Evolutionary conservation across 2,329 filamentous ascomycete species (phyloP).

Genomic region (Aspergillus tubingensis): DNA sequence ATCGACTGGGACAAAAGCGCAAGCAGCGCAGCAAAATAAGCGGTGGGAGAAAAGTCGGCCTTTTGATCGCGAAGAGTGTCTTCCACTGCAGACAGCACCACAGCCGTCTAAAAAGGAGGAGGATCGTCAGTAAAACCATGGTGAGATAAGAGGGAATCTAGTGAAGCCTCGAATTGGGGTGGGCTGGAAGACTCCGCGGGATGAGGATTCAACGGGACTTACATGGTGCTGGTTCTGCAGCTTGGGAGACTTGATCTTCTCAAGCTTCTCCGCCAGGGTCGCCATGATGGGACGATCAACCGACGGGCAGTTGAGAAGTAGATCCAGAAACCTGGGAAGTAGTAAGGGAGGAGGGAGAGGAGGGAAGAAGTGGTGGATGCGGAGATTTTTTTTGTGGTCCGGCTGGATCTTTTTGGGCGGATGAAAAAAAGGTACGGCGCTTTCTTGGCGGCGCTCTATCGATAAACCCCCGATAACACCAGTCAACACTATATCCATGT

Average conservation of each 20-base stretch:
- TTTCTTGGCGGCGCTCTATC: slow-evolving; percentile 24
- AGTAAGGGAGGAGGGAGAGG: slow-evolving; percentile 26
- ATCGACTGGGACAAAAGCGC: slow-evolving; percentile 80
- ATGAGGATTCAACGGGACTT: slow-evolving; percentile 31
- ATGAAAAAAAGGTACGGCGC: slow-evolving; percentile 36
- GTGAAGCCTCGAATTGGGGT: background rate
- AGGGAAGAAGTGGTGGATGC: slow-evolving; percentile 29
- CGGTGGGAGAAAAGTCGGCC: slow-evolving; percentile 78
- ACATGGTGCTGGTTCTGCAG: slow-evolving; percentile 94
- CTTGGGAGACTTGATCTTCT: slow-evolving; percentile 96
- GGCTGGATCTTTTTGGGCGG: slow-evolving; percentile 23
- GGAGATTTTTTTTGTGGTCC: slow-evolving; percentile 30
- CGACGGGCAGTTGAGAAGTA: slow-evolving; percentile 29
- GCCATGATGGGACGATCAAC: slow-evolving; percentile 45
- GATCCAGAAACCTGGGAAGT: slow-evolving; percentile 15
- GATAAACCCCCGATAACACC: slow-evolving; percentile 20
- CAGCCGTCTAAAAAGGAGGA: slow-evolving; percentile 48
- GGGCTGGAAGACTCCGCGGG: slow-evolving; percentile 8
- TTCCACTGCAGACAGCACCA: slow-evolving; percentile 88
- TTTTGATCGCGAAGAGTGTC: slow-evolving; percentile 89
- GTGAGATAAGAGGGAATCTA: background rate
- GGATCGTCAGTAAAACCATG: slow-evolving; percentile 13
- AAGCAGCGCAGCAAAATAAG: slow-evolving; percentile 93
- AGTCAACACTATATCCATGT: background rate
- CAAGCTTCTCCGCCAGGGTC: slow-evolving; percentile 84